Base-by-base conservation (phyloP, 768 basidiomycete genomes). In the Rhodotorula diobovata region DNA sequence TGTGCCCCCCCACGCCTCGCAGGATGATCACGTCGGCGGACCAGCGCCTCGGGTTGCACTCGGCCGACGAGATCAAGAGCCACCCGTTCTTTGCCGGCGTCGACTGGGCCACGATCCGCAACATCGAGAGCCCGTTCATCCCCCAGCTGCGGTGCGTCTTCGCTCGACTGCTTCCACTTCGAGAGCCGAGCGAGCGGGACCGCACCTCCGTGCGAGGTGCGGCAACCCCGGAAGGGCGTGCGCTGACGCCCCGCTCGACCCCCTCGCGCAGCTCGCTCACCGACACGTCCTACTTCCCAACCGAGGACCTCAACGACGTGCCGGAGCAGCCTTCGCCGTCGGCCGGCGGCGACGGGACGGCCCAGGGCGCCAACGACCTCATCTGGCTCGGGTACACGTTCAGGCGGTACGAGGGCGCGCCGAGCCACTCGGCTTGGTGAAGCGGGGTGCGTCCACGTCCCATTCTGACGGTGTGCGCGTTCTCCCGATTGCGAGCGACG, bases 51-150 rank as follows among this genome's bases (percentile, higher is more conserved):
- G 85, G 79, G 62, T 41, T 66, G 30, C 75, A 75, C 60, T 66
- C 64, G 41, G 86, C 90, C 53, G 93, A 94, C 35, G 89, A 94
- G 79, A 90, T 96, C 79, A 96, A 91, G 82, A 84, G 82, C 18
- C 95, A 97, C 78, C 86, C 90, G 0, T 97, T 97, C 84, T 95
- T 94, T 81, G 89, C 78, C 77, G 96, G 95, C 41, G 96, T 98
- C 46, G 93, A 95, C 79, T 99, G 95, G 96, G 83, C 84, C 23
- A 83, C 84, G 12, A 90, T 98, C 78, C 87, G 93, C 35, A 85
- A 86, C 50, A 95, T 99, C 71, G 93, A 94, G 77, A 87, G 93
- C 8, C 96, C 95, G 11, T 98, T 97, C 80, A 88, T 99, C n/a
- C 95, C 96, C 30, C 90, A 92, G 67, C 84, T 98, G 43, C 72